Evolutionary conservation across 768 basidiomycete genomes (phyloP).

Genomic region (Termitomyces sp.): DNA sequence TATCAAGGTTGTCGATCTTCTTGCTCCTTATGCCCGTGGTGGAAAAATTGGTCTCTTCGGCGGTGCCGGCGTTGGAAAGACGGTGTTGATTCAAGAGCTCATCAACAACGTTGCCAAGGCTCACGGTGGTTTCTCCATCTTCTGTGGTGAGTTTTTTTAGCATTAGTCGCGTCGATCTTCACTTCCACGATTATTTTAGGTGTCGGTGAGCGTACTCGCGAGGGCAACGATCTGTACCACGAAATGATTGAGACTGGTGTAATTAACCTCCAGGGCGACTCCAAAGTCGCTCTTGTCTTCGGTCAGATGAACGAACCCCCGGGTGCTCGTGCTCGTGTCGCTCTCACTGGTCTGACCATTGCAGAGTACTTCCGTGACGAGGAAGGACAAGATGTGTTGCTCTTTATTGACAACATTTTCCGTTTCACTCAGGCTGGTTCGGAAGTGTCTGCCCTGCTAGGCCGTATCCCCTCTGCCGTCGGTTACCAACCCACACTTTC

Average conservation of each 20-base stretch:
- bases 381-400: conserved; percentile 99
- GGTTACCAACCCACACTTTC: conserved; percentile 99
- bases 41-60: conserved; percentile 99
- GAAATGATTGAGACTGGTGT: conserved; percentile 99
- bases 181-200: conserved; percentile 37
- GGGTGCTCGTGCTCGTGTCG: conserved; percentile 99
- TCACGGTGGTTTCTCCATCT: conserved; percentile 99
- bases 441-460: conserved; percentile 98
- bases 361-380: conserved; percentile 99
- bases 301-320: conserved; percentile 99
- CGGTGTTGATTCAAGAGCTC: conserved; percentile 98
- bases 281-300: conserved; percentile 99
- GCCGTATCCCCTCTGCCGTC: conserved; percentile 99
- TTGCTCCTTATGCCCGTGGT: conserved; percentile 99
- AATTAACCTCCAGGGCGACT: conserved; percentile 99
- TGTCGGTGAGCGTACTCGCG: conserved; percentile 99
- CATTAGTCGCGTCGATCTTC: background rate
- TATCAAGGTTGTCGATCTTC: conserved; percentile 99
- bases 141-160: conserved; percentile 62
- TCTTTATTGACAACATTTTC: conserved; percentile 99
- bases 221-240: conserved; percentile 99
- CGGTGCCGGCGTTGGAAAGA: conserved; percentile 99
- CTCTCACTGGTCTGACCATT: conserved; percentile 97
- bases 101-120: conserved; percentile 99
- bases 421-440: conserved; percentile 99